phyloP scores from a whole-genome alignment of 306 rosid species.

The Vigna angularis region DNA sequence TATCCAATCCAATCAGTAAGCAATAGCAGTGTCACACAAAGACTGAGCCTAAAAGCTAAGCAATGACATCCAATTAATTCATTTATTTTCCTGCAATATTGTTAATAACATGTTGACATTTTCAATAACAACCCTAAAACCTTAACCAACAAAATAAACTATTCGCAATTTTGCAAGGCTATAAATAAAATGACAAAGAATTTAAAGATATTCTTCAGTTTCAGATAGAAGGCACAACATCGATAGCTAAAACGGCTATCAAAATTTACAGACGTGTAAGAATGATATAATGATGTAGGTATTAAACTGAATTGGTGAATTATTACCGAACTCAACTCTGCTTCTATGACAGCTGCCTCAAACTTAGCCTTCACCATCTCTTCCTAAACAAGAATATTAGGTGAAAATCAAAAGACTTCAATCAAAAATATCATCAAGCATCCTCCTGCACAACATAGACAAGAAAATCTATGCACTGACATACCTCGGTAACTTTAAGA shows the following conservation, averaged over 20 bases:
- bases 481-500: conserved; percentile 94
- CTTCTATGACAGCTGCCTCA: conserved; percentile 70
- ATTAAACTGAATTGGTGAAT: conserved; percentile 21
- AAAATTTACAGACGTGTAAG: conserved; percentile 5
- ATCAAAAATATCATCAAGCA: conserved; percentile 47
- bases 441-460: conserved; percentile 33
- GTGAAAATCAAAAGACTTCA: conserved; percentile 7
- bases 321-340: conserved; percentile 74
- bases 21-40: no score
- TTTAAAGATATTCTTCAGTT: not conserved
- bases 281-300: conserved; percentile 31
- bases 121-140: conserved; percentile 13
- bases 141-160: conserved; percentile 28
- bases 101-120: not conserved
- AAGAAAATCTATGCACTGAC: conserved; percentile 38
- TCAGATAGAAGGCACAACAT: not conserved
- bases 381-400: conserved; percentile 62
- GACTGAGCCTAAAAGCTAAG: no score
- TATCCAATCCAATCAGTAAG: not conserved
- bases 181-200: not conserved
- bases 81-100: not conserved
- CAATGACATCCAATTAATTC: not conserved
- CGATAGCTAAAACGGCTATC: conserved; percentile 14
- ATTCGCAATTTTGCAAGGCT: conserved; percentile 30
- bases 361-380: conserved; percentile 86